phyloP scores from a whole-genome alignment of 805 yeast species.

The Candida railenensis region DNA sequence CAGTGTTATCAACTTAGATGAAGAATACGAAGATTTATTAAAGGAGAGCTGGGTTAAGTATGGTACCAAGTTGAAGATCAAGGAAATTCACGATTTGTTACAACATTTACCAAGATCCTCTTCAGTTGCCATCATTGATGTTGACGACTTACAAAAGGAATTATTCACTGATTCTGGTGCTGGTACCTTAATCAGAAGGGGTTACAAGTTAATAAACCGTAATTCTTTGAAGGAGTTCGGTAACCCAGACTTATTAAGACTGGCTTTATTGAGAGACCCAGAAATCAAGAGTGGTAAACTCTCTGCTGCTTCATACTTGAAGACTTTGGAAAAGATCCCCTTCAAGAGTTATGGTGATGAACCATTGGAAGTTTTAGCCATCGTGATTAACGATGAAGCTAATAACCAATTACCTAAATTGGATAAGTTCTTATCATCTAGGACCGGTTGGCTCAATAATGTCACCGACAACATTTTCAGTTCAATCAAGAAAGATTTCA shows the following conservation, averaged over 20 bases:
- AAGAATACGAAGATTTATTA: constrained; percentile 88
- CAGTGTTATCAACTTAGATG: constrained; percentile 88
- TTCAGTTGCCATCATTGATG: constrained; percentile 96
- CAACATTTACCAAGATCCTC: constrained; percentile 95
- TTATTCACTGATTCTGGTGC: constrained; percentile 99
- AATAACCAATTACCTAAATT: constrained; percentile 56
- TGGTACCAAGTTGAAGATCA: constrained; percentile 96
- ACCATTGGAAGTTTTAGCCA: constrained; percentile 90
- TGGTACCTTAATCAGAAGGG: constrained; percentile 97
- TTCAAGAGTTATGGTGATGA: constrained; percentile 92
- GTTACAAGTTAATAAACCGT: constrained; percentile 80
- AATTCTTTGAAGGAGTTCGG: constrained; percentile 66
- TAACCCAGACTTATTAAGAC: constrained; percentile 73
- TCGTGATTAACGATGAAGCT: constrained; percentile 55
- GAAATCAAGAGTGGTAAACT: constrained; percentile 67
- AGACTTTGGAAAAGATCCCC: constrained; percentile 56
- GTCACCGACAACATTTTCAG: constrained; percentile 93
- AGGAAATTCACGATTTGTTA: constrained; percentile 91
- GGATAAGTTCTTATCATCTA: constrained; percentile 83
- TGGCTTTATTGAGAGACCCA: constrained; percentile 74
- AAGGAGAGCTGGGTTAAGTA: constrained; percentile 97
- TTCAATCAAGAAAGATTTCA: constrained; percentile 72
- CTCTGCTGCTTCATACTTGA: constrained; percentile 80
- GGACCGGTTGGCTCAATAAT: constrained; percentile 95
- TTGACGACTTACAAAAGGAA: constrained; percentile 93